phyloP scores from a whole-genome alignment of 495 filamentous ascomycete genomes.

The Hypomontagnella submonticulosa region DNA sequence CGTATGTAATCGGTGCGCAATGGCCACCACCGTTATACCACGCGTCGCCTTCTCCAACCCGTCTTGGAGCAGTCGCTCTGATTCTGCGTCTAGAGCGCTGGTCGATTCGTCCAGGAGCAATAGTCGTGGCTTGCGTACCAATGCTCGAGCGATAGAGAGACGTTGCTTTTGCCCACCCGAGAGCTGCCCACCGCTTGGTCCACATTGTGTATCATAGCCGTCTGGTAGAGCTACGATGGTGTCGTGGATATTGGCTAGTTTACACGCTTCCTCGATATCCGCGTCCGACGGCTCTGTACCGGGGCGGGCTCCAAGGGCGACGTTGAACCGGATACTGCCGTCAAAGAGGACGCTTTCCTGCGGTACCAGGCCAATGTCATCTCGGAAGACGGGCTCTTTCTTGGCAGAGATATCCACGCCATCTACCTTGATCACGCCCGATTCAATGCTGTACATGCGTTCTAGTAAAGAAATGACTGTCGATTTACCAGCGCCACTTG shows the following conservation, averaged over 20 bases:
- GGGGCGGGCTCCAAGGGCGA: constrained; percentile 60
- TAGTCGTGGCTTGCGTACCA: constrained; percentile 81
- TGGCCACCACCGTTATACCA: constrained; percentile 83
- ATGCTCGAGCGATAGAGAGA: constrained; percentile 79
- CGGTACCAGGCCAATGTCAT: constrained; percentile 63
- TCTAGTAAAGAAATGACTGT: constrained; percentile 70
- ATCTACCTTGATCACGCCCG: constrained; percentile 51
- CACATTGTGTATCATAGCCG: constrained; percentile 71
- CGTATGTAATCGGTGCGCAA: constrained; percentile 82
- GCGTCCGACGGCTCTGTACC: constrained; percentile 55
- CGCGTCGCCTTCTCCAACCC: constrained; percentile 74
- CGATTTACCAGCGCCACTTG: constrained; percentile 70
- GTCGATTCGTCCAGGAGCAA: constrained; percentile 89
- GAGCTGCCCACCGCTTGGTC: constrained; percentile 59
- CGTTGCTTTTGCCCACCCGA: constrained; percentile 73
- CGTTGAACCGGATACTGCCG: constrained; percentile 65
- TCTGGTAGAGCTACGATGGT: constrained; percentile 66
- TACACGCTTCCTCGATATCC: constrained; percentile 68
- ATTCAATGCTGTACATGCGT: constrained; percentile 60
- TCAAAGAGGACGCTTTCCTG: constrained; percentile 67
- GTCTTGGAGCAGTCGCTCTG: constrained; percentile 75
- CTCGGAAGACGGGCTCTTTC: constrained; percentile 60
- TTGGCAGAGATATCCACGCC: constrained; percentile 56
- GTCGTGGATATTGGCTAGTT: constrained; percentile 69
- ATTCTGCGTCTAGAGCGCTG: constrained; percentile 78